These are phyloP conservation scores for Codiaeum variegatum DNA, from an alignment of 441 rosid genomes.

Conservation along the genomic window DNA sequence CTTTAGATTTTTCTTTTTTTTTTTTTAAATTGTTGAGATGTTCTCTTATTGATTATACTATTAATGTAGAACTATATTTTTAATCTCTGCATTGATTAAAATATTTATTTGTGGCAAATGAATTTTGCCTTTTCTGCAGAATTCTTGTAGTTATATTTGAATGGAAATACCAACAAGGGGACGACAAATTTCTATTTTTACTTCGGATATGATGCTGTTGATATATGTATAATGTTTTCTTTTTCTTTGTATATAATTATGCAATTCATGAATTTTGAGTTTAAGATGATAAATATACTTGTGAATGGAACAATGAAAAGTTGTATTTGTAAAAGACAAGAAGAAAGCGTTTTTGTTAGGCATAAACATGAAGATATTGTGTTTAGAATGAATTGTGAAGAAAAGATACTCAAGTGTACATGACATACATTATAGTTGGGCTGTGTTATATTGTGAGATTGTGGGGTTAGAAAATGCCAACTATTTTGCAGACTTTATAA, in stretches of 20 bases:
- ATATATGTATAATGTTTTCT: no score
- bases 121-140: no score
- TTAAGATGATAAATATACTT: no score
- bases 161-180: neutral
- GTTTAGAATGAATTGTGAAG: constrained; percentile 1
- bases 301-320: no score
- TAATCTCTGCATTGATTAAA: neutral
- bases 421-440: neutral
- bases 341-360: neutral
- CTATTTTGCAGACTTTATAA: constrained; percentile 29
- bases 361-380: no score
- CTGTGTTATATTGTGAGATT: constrained; percentile 13
- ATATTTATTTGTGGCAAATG: neutral
- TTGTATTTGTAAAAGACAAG: neutral
- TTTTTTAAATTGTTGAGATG: neutral
- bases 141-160: neutral
- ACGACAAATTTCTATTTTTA: no score
- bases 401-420: constrained; percentile 8
- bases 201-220: no score
- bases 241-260: no score
- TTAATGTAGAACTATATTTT: neutral
- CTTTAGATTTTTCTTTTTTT: no score
- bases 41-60: neutral
- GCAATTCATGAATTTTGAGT: no score
- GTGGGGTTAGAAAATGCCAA: constrained; percentile 27